Evolutionary conservation across 495 filamentous ascomycete species (phyloP).

Genomic region (Neurospora sp.): DNA sequence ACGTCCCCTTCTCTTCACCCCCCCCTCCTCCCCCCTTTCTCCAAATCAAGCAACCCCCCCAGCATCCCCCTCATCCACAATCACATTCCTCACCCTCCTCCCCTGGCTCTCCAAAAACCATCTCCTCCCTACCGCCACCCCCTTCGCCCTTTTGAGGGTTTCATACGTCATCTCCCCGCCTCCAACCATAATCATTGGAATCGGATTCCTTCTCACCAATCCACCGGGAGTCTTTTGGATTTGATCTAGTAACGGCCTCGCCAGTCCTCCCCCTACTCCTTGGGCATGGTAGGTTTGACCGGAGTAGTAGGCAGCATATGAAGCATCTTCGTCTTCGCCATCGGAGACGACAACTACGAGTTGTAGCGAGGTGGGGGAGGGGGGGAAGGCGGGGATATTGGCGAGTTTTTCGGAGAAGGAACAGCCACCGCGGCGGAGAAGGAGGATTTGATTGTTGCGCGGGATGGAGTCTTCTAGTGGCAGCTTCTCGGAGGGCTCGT

Average conservation of each 20-base stretch:
- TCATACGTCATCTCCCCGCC: conserved; percentile 62
- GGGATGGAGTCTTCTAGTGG: conserved; percentile 34
- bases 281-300: conserved; percentile 15
- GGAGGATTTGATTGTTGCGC: conserved; percentile 64
- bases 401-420: conserved; percentile 72
- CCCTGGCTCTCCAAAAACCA: conserved; percentile 84
- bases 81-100: conserved; percentile 64
- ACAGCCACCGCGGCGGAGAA: conserved; percentile 78
- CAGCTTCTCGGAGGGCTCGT: neutral
- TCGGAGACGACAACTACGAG: conserved; percentile 75
- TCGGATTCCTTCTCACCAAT: conserved; percentile 57
- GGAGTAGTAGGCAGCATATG: neutral
- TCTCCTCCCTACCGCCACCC: conserved; percentile 62
- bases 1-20: neutral
- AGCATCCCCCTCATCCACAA: conserved; percentile 44
- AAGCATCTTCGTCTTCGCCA: conserved; percentile 32
- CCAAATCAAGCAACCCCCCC: neutral
- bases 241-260: conserved; percentile 69
- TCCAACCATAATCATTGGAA: conserved; percentile 77
- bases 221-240: conserved; percentile 62
- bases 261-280: conserved; percentile 8
- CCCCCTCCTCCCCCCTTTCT: neutral
- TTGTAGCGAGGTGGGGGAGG: conserved; percentile 50
- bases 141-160: conserved; percentile 46
- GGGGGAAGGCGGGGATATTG: conserved; percentile 70